Evolutionary conservation across 139 green algal genomes (phyloP), one percentile per base, ranked within the genome.

Genomic region (Klebsormidium nitens): DNA sequence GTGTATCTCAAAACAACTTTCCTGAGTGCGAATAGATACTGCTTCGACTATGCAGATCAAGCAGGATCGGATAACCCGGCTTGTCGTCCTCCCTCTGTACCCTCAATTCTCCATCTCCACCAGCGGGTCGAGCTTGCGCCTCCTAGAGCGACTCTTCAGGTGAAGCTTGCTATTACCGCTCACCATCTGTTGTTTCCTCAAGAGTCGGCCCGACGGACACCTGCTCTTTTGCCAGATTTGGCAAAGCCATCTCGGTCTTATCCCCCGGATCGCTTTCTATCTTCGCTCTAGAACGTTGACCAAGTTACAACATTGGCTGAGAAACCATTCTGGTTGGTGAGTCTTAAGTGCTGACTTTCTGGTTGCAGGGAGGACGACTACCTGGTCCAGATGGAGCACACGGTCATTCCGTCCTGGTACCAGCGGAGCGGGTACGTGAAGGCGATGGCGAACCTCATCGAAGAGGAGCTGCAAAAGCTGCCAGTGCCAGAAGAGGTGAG

Each of bases 101-200:
- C 91, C 91, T 8, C 91, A 97, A 76, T 98, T 98, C 77, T 93
- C 83, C 59, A 96, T 99, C 60, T 92, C 84, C 38, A 99, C 95
- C 47, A 86, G 57, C 3, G 95, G 94, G 31, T 96, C 89, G 52
- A 88, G 67, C 69, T 82, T 99, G 37, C 87, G 94, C 23, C 82
- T 98, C 42, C 75, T 98, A 55, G 91, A 98, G 78, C 35, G 81
- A 3, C 67, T 97, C 31, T 86, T 87, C 64, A 48, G 67, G 67
- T 75, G 44, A 52, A 17, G 44, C 17, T 52, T 52, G 17, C 44
- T 52, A 17, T 52, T 17, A 52, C 14, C 44, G 17, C 44, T 52
- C 44, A 28, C 14, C 44, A 52, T n/a, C n/a, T n/a, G n/a, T n/a
- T n/a, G n/a, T n/a, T n/a, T n/a, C n/a, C n/a, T n/a, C n/a, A n/a